Evolutionary conservation across 2,329 filamentous ascomycete species (phyloP).

Genomic region (Byssoonygena ceratinophila): DNA sequence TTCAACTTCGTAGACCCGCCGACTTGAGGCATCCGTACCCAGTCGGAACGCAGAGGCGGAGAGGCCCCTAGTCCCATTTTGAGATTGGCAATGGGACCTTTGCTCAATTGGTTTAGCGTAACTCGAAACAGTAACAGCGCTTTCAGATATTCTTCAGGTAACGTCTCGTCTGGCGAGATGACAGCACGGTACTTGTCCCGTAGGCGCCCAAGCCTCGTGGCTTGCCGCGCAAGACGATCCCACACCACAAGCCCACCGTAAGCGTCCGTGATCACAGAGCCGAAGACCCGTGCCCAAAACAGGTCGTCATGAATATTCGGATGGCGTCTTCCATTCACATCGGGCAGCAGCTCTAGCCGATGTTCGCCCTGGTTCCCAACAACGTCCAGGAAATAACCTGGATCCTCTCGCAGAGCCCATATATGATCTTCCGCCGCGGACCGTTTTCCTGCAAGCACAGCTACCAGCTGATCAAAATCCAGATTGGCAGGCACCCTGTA

Average conservation of each 20-base stretch:
- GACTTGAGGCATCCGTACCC: slow-evolving; percentile 22
- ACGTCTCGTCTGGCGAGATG: slow-evolving; percentile 25
- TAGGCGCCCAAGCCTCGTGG: slow-evolving; percentile 21
- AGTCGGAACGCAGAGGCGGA: slow-evolving; percentile 34
- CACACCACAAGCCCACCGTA: slow-evolving; percentile 33
- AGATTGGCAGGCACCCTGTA: slow-evolving; percentile 43
- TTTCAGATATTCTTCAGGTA: slow-evolving; percentile 34
- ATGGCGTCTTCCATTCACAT: slow-evolving; percentile 25
- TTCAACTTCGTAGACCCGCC: slow-evolving; percentile 13
- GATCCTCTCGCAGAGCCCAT: slow-evolving; percentile 47
- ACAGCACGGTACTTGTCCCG: slow-evolving; percentile 25
- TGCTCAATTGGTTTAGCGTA: slow-evolving; percentile 28
- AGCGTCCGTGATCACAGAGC: slow-evolving; percentile 25
- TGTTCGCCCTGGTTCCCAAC: slow-evolving; percentile 39
- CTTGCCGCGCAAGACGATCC: slow-evolving; percentile 29
- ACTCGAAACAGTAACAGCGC: slow-evolving; percentile 34
- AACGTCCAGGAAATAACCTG: slow-evolving; percentile 34
- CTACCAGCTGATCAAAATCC: slow-evolving; percentile 38
- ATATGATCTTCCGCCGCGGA: slow-evolving; percentile 44
- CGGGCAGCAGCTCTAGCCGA: slow-evolving; percentile 35
- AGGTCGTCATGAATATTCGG: slow-evolving; percentile 11
- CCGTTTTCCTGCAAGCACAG: slow-evolving; percentile 36
- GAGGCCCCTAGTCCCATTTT: slow-evolving; percentile 30
- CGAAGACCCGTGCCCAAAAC: slow-evolving; percentile 37
- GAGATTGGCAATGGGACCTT: slow-evolving; percentile 22